Evolutionary conservation across 352 stramenopile genomes (phyloP), one percentile per base, ranked within the genome.

Genomic region (Globisporangium acanthophoron): DNA sequence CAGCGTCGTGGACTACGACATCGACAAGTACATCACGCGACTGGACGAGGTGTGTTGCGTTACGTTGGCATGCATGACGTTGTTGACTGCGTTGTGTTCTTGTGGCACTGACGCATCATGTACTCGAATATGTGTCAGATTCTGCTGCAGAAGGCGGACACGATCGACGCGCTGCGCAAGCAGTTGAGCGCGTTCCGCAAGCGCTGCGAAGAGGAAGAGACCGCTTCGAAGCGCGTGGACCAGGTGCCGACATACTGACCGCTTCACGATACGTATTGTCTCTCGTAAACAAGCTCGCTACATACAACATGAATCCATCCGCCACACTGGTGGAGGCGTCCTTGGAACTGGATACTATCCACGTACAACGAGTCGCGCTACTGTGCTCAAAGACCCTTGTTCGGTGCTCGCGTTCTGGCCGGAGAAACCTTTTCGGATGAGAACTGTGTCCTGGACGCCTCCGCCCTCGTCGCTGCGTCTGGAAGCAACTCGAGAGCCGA

Each of bases 11-110:
- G 92, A 99, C 62, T 96, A 97, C 60, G 90, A 98, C 68, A 97
- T 99, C 52, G 96, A 99, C 64, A 77, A 87, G 37, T 98, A 98
- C 71, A 87, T 96, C 20, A 70, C 64, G 33, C 78, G 92, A 27
- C 74, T 99, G 11, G 88, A 96, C 61, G 74, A 96, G 71, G 84
- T 92, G 40, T 13, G 40, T 33, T 27, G 29, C 0, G 5, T 54
- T 31, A 11, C 12, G 31, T 62, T 15, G 9, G 1, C 27, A 46
- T 37, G 33, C 33, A 12, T 41, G 5, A 18, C 8, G 33, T 12
- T 9, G 33, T 8, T 11, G 12, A 18, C 11, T 7, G 27, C 37
- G 3, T 44, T 7, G 9, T 31, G 27, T 7, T 37, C 33, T 37
- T 37, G 33, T 37, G 33, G 33, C 33, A 37, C 33, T 37, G 33